A percentile compares a stretch with the other conserved stretches of the same genome.
Conservation (phyloP, 164 flowering plant genomes). For the Magnolia changhungtana region DNA sequence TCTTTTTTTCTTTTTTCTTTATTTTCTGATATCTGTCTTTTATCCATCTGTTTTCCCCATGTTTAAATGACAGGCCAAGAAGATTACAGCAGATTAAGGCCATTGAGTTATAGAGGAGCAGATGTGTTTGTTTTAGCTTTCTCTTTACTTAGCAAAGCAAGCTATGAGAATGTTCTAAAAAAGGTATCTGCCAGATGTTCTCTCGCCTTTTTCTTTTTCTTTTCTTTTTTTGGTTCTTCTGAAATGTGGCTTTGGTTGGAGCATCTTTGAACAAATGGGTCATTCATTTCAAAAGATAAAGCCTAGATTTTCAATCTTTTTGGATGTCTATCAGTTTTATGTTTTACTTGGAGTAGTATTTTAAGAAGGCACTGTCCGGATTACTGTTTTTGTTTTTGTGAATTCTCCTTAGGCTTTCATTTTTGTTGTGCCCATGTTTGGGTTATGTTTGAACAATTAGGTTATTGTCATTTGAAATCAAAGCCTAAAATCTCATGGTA, state of each 20-base stretch:
- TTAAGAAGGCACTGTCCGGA: not conserved
- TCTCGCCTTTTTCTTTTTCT: not conserved
- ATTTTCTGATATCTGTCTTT: not conserved
- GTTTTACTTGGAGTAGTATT: too few species aligned
- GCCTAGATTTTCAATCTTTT: not conserved
- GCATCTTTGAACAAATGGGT: conserved; percentile 19
- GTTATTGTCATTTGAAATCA: too few species aligned
- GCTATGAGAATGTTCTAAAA: conserved; percentile 98
- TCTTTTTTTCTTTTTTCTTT: not conserved
- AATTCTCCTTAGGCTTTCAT: too few species aligned
- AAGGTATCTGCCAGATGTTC: conserved; percentile 48
- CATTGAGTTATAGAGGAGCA: conserved; percentile 97
- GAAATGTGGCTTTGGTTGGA: not conserved
- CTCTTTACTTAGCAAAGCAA: conserved; percentile 90
- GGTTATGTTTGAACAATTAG: too few species aligned
- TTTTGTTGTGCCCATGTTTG: too few species aligned
- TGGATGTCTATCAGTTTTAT: too few species aligned
- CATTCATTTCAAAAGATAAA: conserved; percentile 1
- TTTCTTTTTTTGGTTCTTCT: not conserved
- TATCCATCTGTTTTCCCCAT: not conserved
- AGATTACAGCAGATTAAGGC: conserved; percentile 98
- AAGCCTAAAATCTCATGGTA: not conserved
- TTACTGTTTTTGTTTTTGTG: not conserved
- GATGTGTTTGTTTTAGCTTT: conserved; percentile 95
- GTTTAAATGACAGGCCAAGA: conserved; percentile 72